Conservation (phyloP, 768 basidiomycete genomes). For the Mycena epipterygia region DNA sequence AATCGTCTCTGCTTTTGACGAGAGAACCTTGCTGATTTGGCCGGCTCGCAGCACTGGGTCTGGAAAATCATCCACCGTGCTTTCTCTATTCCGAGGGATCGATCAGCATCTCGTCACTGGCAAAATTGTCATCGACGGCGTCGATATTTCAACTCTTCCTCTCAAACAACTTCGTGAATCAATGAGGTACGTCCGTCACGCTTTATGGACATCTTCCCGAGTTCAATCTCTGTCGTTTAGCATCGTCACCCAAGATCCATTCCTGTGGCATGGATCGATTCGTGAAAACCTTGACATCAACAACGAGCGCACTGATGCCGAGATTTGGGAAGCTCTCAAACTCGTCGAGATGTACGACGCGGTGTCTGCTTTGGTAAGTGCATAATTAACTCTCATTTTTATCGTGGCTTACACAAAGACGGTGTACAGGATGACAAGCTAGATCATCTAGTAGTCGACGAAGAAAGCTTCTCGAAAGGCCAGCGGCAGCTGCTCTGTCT, state of each 20-base stretch:
- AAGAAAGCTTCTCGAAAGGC: too few species aligned
- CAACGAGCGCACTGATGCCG: conserved; percentile 12
- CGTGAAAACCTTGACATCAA: conserved; percentile 22
- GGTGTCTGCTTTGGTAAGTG: conserved; percentile 18
- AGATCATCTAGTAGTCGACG: too few species aligned
- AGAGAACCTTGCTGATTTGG: background rate
- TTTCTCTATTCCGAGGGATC: conserved; percentile 27
- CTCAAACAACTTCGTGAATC: conserved; percentile 19
- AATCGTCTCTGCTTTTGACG: background rate
- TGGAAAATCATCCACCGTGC: conserved; percentile 28
- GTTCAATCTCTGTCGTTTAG: background rate
- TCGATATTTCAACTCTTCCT: conserved; percentile 27
- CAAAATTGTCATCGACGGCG: conserved; percentile 25
- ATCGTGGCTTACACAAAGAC: background rate
- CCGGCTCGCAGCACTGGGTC: conserved; percentile 6
- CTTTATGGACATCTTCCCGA: background rate
- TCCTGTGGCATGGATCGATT: conserved; percentile 27
- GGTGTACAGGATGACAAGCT: conserved; percentile 13
- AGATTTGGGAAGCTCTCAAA: conserved; percentile 24
- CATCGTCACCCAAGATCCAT: background rate
- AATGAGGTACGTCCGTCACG: conserved; percentile 14
- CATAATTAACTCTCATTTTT: background rate
- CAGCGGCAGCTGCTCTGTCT: conserved; percentile 29
- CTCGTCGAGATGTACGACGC: conserved; percentile 27
- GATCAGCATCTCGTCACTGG: conserved; percentile 31